Evolutionary conservation across 768 basidiomycete genomes (phyloP), one percentile per base, ranked within the genome.

Genomic region (Nidularia pulvinata): DNA sequence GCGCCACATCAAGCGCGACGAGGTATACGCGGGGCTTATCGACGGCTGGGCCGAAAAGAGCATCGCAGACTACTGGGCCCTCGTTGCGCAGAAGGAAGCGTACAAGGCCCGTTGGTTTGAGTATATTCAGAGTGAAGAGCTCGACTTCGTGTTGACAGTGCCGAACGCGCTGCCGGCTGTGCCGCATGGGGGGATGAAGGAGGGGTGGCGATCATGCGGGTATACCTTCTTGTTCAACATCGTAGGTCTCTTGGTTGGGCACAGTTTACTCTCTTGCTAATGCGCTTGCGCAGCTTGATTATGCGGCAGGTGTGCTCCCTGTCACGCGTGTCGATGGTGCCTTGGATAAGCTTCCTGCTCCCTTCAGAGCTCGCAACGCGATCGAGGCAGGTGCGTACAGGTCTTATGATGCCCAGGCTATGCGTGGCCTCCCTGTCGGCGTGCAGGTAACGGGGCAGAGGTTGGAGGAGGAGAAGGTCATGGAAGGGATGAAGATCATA

Each of bases 141-240:
- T 88, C 22, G 85, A 88, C 64, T 86, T 80, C 61, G 66, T 85
- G 22, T 70, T 84, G 48, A 85, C 77, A 2, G 84, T 81, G 7
- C 84, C 81, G 4, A 82, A 84, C 62, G 72, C 80, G 33, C 62
- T 80, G 33, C 81, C 84, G 14, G 84, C 84, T 1, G 71, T 83
- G 2, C 80, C 80, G 5, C 79, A 82, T 55, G 65, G 71, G 1
- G 80, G 80, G 0, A 81, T 78, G 80, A 78, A 74, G 52, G 70
- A 78, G 25, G 77, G 78, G 10, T 79, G 75, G 64, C 76, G 72
- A 53, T 71, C 80, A 1, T 82, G 82, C 50, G 79, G 78, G 3
- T 88, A 88, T 62, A 83, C 83, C 0, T 79, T 85, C 55, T 54
- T 88, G 42, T 89, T 83, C 62, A 87, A 88, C 55, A 54, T 86